Evolutionary conservation across 1,284 basidiomycete genomes (phyloP).

Genomic region (Vanrija humicola): DNA sequence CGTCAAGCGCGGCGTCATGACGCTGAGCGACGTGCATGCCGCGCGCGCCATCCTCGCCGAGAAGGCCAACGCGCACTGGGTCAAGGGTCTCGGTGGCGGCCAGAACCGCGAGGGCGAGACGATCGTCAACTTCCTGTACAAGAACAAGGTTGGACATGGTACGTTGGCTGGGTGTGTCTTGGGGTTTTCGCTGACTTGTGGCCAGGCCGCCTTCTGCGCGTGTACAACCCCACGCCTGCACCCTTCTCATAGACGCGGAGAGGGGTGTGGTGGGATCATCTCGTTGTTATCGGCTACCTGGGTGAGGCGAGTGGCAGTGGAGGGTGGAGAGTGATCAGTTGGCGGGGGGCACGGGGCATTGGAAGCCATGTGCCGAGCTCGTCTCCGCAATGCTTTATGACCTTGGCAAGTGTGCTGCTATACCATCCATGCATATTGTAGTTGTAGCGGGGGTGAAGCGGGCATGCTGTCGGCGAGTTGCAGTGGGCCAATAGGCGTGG

Average conservation of each 20-base stretch:
- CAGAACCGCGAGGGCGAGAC: constrained; percentile 48
- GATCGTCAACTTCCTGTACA: constrained; percentile 48
- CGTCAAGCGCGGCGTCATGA: constrained; percentile 39
- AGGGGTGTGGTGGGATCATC: too few species aligned
- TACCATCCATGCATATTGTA: not conserved
- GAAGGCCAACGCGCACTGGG: constrained; percentile 46
- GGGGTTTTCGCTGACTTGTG: not conserved
- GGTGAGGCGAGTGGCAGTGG: too few species aligned
- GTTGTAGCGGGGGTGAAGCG: too few species aligned
- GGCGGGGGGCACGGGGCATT: too few species aligned
- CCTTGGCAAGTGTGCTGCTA: not conserved
- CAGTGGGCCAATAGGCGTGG: too few species aligned
- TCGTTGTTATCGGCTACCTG: too few species aligned
- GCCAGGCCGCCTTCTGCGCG: constrained; percentile 36
- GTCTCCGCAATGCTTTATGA: too few species aligned
- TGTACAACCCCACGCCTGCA: constrained; percentile 35
- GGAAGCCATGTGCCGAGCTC: too few species aligned
- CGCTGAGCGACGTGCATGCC: constrained; percentile 40
- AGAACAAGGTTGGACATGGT: constrained; percentile 48
- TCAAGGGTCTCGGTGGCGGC: constrained; percentile 44
- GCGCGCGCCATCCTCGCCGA: constrained; percentile 41
- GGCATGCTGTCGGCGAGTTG: too few species aligned
- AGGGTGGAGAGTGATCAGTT: too few species aligned
- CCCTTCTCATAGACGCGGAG: constrained; percentile 8
- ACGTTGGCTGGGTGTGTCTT: constrained; percentile 14